Evolutionary conservation across 768 basidiomycete species (phyloP).

Genomic region (Hydnomerulius pinastri): DNA sequence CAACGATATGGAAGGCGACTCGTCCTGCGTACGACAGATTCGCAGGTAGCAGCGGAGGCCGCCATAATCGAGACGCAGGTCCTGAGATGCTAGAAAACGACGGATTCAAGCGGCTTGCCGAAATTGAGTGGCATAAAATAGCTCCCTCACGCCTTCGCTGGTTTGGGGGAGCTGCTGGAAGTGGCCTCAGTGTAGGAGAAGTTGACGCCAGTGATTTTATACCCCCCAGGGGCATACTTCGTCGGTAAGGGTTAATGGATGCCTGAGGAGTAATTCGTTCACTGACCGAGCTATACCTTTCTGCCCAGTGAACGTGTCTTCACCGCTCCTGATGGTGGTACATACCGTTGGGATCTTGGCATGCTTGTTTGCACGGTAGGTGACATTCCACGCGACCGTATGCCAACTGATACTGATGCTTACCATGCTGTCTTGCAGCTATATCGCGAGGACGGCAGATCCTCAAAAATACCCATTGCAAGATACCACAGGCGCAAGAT

Average conservation of each 20-base stretch:
- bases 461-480: neutral
- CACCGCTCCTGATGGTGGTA: slow-evolving; percentile 5
- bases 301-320: slow-evolving; percentile 12
- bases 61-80: no score
- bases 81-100: neutral
- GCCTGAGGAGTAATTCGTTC: no score
- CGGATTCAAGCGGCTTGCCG: slow-evolving; percentile 5
- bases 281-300: no score
- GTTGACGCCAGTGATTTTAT: slow-evolving; percentile 2
- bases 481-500: slow-evolving; percentile 1
- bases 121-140: slow-evolving; percentile 7
- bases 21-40: neutral
- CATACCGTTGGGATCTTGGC: slow-evolving; percentile 6
- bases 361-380: slow-evolving; percentile 1
- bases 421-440: neutral
- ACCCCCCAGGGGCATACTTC: slow-evolving; percentile 3
- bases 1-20: slow-evolving; percentile 7
- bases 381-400: no score
- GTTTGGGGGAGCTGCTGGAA: neutral
- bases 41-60: neutral
- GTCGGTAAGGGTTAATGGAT: neutral
- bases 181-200: slow-evolving; percentile 1
- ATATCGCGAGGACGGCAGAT: slow-evolving; percentile 1
- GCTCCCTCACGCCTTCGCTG: slow-evolving; percentile 5
- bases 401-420: neutral